These are phyloP conservation scores for Penicillium ucsense DNA, from an alignment of 495 filamentous ascomycete species.

Conservation along the genomic window DNA sequence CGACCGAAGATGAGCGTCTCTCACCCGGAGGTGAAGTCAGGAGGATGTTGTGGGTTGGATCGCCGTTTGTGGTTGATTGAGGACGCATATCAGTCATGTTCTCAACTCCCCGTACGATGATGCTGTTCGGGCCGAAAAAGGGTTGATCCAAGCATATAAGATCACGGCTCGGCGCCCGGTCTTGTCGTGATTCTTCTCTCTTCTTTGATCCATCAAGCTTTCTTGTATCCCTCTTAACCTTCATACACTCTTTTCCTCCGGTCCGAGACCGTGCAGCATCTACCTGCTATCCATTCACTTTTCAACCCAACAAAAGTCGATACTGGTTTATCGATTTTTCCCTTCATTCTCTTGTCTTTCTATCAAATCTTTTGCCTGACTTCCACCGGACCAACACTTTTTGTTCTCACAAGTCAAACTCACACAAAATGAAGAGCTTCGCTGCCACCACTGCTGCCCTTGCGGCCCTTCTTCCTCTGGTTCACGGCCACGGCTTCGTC, in stretches of 20 bases:
- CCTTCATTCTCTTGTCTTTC: conserved; percentile 9
- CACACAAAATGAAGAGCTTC: conserved; percentile 26
- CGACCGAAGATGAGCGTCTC: not conserved
- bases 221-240: conserved; percentile 12
- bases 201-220: conserved; percentile 7
- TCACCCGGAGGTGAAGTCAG: not conserved
- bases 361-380: not conserved
- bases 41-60: not conserved
- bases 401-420: not conserved
- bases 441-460: conserved; percentile 26
- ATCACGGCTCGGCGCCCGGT: not conserved
- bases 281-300: conserved; percentile 10
- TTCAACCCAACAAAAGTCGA: not conserved
- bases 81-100: no score
- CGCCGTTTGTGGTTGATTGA: conserved; percentile 15
- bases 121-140: not conserved
- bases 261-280: conserved; percentile 28
- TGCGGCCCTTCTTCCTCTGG: conserved; percentile 41
- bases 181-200: not conserved
- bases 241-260: conserved; percentile 22
- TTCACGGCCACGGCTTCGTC: conserved; percentile 54
- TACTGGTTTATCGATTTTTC: conserved; percentile 18
- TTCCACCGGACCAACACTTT: conserved; percentile 3
- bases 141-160: conserved; percentile 6
- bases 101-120: no score